Percentiles rank a stretch among this genome's conserved stretches.
Evolutionary conservation across 106 monocot genomes (phyloP).

Genomic region (Platanthera zijinensis): DNA sequence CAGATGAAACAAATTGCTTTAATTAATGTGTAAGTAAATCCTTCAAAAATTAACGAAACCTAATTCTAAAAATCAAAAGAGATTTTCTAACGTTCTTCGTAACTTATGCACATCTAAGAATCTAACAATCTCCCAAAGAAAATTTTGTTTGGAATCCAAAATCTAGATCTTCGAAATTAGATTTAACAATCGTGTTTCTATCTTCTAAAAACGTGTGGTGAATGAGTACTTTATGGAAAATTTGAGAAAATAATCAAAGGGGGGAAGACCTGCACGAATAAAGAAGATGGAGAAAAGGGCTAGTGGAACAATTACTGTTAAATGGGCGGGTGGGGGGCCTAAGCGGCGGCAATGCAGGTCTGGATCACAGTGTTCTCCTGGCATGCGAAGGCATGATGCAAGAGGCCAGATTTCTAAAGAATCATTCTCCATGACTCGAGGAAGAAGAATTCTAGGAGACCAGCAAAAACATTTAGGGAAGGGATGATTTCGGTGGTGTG

Average conservation of each 20-base stretch:
- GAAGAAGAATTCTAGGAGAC: constrained; percentile 78
- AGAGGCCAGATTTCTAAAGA: constrained; percentile 40
- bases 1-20: no score
- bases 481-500: constrained; percentile 75
- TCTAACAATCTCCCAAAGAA: neutral
- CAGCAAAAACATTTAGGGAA: constrained; percentile 80
- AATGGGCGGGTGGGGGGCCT: constrained; percentile 46
- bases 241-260: no score
- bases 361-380: constrained; percentile 89
- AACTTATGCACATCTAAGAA: neutral
- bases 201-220: neutral
- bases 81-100: neutral
- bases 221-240: no score
- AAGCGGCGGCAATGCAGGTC: constrained; percentile 64
- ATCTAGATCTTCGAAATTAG: neutral
- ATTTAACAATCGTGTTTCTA: neutral
- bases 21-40: no score
- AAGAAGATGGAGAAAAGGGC: neutral
- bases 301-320: constrained; percentile 25
- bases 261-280: neutral
- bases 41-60: no score
- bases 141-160: neutral
- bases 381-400: constrained; percentile 47
- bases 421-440: constrained; percentile 45
- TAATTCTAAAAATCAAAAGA: no score